A percentile compares a stretch with the other conserved stretches of the same genome.
phyloP scores from a whole-genome alignment of 2,329 filamentous ascomycete species.

The Cladophialophora bantiana region DNA sequence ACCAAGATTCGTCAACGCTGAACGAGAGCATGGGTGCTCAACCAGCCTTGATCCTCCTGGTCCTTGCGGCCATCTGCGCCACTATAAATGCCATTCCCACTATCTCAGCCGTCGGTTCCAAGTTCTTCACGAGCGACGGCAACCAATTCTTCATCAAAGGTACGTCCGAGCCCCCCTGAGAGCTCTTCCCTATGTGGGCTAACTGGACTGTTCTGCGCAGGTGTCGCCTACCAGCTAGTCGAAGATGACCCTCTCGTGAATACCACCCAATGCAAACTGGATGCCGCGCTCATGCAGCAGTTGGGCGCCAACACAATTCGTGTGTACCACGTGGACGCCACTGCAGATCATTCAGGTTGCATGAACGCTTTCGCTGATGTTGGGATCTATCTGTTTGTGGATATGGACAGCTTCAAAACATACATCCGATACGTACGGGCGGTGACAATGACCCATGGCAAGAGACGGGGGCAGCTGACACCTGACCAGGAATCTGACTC shows the following conservation, averaged over 20 bases:
- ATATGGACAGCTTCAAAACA: slow-evolving; percentile 67
- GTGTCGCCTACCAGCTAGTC: slow-evolving; percentile 74
- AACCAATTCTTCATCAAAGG: slow-evolving; percentile 86
- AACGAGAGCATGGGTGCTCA: slow-evolving; percentile 23
- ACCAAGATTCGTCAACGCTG: neutral
- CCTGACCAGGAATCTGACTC: slow-evolving; percentile 58
- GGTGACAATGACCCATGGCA: slow-evolving; percentile 3
- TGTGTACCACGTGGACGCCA: slow-evolving; percentile 83
- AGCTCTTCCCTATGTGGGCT: neutral
- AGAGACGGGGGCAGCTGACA: slow-evolving; percentile 12
- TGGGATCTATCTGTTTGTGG: slow-evolving; percentile 83
- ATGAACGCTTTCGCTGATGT: slow-evolving; percentile 81
- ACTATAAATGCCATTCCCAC: slow-evolving; percentile 59
- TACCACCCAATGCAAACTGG: slow-evolving; percentile 75
- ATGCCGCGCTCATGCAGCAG: slow-evolving; percentile 78
- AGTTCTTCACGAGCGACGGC: slow-evolving; percentile 84
- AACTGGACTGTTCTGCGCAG: slow-evolving; percentile 52
- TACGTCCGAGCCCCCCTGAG: slow-evolving; percentile 45
- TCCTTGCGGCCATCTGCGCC: slow-evolving; percentile 37
- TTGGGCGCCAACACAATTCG: slow-evolving; percentile 84
- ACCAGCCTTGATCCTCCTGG: slow-evolving; percentile 20
- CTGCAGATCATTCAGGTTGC: slow-evolving; percentile 75
- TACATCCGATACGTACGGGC: slow-evolving; percentile 51
- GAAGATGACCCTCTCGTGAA: slow-evolving; percentile 78
- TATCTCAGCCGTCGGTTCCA: slow-evolving; percentile 72